phyloP scores from a whole-genome alignment of 495 filamentous ascomycete species.

The Wilcoxina mikolae region DNA sequence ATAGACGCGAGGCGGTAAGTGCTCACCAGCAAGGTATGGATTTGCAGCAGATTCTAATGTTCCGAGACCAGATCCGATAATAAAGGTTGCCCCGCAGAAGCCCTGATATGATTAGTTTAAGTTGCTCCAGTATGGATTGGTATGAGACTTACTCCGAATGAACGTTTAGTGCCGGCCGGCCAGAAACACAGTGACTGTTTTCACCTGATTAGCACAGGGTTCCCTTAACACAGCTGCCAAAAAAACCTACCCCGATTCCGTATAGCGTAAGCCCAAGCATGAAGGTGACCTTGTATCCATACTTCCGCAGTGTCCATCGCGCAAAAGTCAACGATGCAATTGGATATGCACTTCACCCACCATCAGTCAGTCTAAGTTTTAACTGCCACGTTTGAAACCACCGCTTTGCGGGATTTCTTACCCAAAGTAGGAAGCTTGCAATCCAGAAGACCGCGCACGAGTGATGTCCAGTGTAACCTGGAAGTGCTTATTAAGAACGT shows the following conservation, averaged over 20 bases:
- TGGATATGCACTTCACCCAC: conserved; percentile 19
- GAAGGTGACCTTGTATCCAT: conserved; percentile 40
- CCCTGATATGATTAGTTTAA: conserved; percentile 27
- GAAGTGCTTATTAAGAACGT: conserved; percentile 42
- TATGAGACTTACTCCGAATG: conserved; percentile 35
- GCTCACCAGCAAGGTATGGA: conserved; percentile 39
- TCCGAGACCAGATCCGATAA: conserved; percentile 42
- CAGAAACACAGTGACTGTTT: conserved; percentile 35
- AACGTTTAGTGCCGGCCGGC: conserved; percentile 39
- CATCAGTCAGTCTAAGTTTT: background rate
- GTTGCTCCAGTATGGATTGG: background rate
- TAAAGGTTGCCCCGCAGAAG: conserved; percentile 45
- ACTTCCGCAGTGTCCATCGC: conserved; percentile 37
- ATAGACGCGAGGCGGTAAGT: background rate
- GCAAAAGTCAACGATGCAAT: conserved; percentile 25
- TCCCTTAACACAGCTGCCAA: background rate
- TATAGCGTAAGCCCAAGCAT: conserved; percentile 40
- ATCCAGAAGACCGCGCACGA: conserved; percentile 21
- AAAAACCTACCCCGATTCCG: conserved; percentile 33
- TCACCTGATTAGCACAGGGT: background rate
- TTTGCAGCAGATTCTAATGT: conserved; percentile 44
- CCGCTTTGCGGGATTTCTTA: conserved; percentile 5
- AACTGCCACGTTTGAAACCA: background rate
- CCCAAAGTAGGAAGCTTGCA: conserved; percentile 28
- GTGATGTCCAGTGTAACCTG: conserved; percentile 30